Base-by-base conservation (phyloP, 208 protist genomes). In the Leishmania mexicana region DNA sequence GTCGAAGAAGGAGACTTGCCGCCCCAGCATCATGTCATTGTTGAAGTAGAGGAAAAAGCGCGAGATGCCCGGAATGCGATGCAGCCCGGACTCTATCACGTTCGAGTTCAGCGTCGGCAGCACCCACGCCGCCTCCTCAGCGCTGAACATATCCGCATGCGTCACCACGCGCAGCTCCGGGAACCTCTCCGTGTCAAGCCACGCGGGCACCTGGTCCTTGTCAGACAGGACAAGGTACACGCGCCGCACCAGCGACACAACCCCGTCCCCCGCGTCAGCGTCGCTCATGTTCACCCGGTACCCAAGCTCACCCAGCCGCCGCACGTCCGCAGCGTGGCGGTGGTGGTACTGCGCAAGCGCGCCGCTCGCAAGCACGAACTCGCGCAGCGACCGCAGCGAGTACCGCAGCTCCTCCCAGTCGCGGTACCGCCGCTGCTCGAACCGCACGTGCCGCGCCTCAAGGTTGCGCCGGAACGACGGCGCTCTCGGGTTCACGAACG, bases 401-500 rank as follows among this genome's bases (percentile, higher is more conserved):
- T 90, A 91, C 64, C 86, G 81, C 70, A 93, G 88, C 88, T 93
- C 87, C 57, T 89, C 86, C 88, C 87, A 93, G 85, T 93, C 87
- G 53, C 80, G 77, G 75, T 85, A 91, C 54, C 86, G 86, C 60
- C 68, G 51, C 21, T 67, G 57, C 76, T 81, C 76, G 57, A 77
- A 79, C 2, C 72, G 77, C 58, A 91, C 68, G 31, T 70, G 58
- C 24, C 88, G 85, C 67, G 70, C 75, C 53, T 78, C 62, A 67
- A 88, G 72, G n/a, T 89, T 57, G 19, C 64, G 42, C 67, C 54
- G 31, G 62, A 91, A 90, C 28, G 75, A 89, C 58, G 89, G 74
- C 24, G 86, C 82, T 5, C 71, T 79, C 24, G 84, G 81, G 74
- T 93, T 91, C 81, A 93, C 89, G 74, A 90, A 90, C 31, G 87